A percentile compares a stretch with the other conserved stretches of the same genome.
Evolutionary conservation across 306 rosid genomes (phyloP).

Genomic region (Sicyos baderoa): DNA sequence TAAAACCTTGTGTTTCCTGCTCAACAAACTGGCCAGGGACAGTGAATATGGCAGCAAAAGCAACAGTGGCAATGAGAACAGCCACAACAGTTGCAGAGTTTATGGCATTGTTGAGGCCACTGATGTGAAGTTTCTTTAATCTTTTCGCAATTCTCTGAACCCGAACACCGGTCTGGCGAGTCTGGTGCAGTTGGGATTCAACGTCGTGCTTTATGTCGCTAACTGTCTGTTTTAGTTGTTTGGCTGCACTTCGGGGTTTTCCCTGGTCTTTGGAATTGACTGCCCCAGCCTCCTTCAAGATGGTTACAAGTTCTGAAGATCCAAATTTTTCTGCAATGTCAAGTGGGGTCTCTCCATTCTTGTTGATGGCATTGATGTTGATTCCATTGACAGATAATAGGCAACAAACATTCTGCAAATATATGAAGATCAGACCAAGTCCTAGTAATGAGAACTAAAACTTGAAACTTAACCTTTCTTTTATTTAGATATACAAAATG

Average conservation of each 20-base stretch:
- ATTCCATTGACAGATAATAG: conserved; percentile 52
- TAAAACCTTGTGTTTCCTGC: not conserved
- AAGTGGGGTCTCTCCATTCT: conserved; percentile 85
- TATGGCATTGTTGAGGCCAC: conserved; percentile 92
- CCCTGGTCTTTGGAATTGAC: conserved; percentile 58
- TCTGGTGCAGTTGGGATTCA: conserved; percentile 81
- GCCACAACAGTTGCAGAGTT: conserved; percentile 83
- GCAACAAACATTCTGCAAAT: conserved; percentile 61
- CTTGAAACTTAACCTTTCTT: no score
- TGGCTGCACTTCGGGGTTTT: conserved; percentile 69
- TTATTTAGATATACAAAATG: not conserved
- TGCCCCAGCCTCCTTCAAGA: conserved; percentile 83
- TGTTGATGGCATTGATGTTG: conserved; percentile 56
- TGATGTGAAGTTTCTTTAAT: conserved; percentile 87
- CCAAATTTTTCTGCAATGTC: conserved; percentile 84
- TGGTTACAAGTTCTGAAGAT: conserved; percentile 69
- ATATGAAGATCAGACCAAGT: no score
- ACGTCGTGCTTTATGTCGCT: conserved; percentile 94
- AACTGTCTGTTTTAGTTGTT: conserved; percentile 93
- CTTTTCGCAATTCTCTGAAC: conserved; percentile 89
- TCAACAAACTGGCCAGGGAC: conserved; percentile 62
- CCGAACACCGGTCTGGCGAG: conserved; percentile 77
- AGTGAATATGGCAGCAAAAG: conserved; percentile 96
- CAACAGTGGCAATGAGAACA: conserved; percentile 91
- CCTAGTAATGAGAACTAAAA: no score